phyloP scores from a whole-genome alignment of 148 eudicot species.

The Nyssa sinensis region DNA sequence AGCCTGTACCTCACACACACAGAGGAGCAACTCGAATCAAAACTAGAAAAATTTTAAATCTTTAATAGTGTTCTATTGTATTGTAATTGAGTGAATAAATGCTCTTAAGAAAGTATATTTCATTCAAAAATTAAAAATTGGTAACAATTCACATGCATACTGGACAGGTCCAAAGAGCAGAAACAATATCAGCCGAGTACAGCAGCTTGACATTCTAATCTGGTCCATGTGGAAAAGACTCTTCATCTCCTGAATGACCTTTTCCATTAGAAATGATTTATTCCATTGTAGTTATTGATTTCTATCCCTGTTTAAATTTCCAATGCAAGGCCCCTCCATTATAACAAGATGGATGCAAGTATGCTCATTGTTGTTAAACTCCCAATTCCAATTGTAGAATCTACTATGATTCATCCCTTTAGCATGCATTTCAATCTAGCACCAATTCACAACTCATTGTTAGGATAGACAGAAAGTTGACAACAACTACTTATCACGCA shows the following conservation, averaged over 20 bases:
- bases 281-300: neutral
- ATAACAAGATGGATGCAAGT: too few species aligned
- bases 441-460: neutral
- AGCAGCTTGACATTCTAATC: neutral
- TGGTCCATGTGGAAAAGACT: neutral
- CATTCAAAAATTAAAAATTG: neutral
- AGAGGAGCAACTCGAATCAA: neutral
- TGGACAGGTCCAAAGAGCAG: neutral
- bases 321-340: too few species aligned
- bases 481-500: neutral
- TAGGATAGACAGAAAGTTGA: neutral
- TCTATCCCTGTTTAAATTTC: neutral
- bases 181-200: neutral
- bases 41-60: neutral
- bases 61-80: neutral
- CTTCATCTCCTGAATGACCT: neutral
- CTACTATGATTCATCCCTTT: neutral
- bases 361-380: too few species aligned
- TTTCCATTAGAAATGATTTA: neutral
- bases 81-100: neutral
- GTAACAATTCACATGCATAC: neutral
- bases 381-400: neutral
- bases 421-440: neutral
- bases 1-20: neutral
- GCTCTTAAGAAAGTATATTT: neutral